A percentile compares a stretch with the other conserved stretches of the same genome.
phyloP scores from a whole-genome alignment of 192 early-diverging fungal genomes.

The Coemansia furcata region DNA sequence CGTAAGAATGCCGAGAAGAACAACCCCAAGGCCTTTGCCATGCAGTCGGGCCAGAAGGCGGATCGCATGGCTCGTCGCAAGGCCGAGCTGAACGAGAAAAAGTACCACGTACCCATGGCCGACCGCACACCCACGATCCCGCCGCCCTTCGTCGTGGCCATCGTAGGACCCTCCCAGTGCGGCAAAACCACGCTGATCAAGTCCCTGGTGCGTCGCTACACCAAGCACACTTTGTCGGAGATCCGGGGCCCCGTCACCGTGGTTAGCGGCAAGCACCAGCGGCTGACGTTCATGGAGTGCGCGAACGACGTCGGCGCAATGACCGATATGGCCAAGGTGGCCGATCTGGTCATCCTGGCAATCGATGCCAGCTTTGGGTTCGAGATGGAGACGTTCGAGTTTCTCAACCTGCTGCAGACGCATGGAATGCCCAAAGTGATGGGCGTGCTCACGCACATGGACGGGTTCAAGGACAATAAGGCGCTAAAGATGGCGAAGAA shows the following conservation, averaged over 20 bases:
- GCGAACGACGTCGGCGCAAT: conserved; percentile 96
- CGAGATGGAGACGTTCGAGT: conserved; percentile 99
- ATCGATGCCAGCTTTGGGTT: conserved; percentile 98
- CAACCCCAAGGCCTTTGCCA: conserved; percentile 68
- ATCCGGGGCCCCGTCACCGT: conserved; percentile 97
- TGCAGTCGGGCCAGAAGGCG: conserved; percentile 69
- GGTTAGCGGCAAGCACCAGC: conserved; percentile 90
- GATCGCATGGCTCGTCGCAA: conserved; percentile 80
- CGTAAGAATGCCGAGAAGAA: conserved; percentile 66
- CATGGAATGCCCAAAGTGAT: conserved; percentile 98
- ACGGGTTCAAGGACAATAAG: conserved; percentile 95
- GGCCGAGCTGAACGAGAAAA: conserved; percentile 82
- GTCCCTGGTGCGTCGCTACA: conserved; percentile 92
- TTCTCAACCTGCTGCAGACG: conserved; percentile 93
- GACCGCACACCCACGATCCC: conserved; percentile 89
- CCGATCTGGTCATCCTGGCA: conserved; percentile 90
- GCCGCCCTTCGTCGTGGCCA: conserved; percentile 90
- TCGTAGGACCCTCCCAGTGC: conserved; percentile 90
- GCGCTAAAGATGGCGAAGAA: conserved; percentile 86
- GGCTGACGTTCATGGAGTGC: conserved; percentile 97
- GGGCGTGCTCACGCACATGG: conserved; percentile 96
- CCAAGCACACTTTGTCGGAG: conserved; percentile 87
- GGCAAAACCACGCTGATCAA: conserved; percentile 98
- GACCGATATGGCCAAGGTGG: conserved; percentile 97
- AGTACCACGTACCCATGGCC: conserved; percentile 92